Conservation (phyloP, 2,329 filamentous ascomycete species). For the Nigrograna mackinnonii region DNA sequence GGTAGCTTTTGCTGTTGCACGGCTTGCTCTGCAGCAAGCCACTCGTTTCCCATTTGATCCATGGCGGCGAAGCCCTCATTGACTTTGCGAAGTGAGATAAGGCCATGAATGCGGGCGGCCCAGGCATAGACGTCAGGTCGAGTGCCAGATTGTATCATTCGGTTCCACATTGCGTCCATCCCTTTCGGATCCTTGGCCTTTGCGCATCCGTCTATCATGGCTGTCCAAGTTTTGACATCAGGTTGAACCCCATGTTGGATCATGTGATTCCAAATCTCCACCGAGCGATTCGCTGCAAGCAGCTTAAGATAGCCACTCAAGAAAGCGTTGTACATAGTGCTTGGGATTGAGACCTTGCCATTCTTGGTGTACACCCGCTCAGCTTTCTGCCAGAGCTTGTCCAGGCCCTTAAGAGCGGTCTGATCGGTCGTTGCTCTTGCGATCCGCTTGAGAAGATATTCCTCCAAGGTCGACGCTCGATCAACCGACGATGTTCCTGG, state of each 20-base stretch:
- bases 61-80: constrained; percentile 65
- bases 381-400: constrained; percentile 26
- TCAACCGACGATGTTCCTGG: constrained; percentile 3
- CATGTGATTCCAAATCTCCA: constrained; percentile 63
- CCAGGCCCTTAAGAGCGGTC: constrained; percentile 15
- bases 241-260: constrained; percentile 59
- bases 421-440: constrained; percentile 21
- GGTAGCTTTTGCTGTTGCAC: constrained; percentile 7
- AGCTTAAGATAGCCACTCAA: constrained; percentile 52
- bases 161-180: constrained; percentile 69
- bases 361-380: constrained; percentile 18
- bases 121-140: constrained; percentile 69
- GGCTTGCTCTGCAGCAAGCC: constrained; percentile 49
- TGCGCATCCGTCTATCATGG: constrained; percentile 73
- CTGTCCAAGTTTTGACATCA: constrained; percentile 68
- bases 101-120: constrained; percentile 70
- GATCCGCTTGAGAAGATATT: constrained; percentile 29
- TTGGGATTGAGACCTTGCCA: constrained; percentile 23
- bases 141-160: constrained; percentile 60
- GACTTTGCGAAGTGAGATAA: constrained; percentile 60
- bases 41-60: constrained; percentile 66
- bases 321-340: constrained; percentile 47
- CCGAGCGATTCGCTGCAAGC: constrained; percentile 45
- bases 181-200: constrained; percentile 61
- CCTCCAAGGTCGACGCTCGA: constrained; percentile 19